Conservation (phyloP, 495 filamentous ascomycete species). For the Xylaria scruposa region DNA sequence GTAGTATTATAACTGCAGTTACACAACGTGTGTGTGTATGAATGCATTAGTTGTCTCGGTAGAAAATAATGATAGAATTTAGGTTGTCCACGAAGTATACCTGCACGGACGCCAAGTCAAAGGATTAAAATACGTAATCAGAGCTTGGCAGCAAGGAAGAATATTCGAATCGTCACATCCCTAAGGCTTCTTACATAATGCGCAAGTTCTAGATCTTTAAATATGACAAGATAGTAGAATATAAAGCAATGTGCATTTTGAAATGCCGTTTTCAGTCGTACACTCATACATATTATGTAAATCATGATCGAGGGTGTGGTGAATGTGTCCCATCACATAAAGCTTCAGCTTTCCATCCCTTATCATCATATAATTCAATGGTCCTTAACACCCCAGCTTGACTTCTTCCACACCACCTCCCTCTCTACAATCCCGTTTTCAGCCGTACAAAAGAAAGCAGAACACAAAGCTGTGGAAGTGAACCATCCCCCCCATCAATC, state of each 20-base stretch:
- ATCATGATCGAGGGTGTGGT: not conserved
- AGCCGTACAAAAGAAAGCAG: not conserved
- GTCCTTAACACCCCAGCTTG: not conserved
- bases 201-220: no score
- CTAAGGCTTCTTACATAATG: no score
- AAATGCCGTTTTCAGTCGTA: slow-evolving; percentile 20
- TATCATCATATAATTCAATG: not conserved
- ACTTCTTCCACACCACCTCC: not conserved
- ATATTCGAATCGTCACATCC: no score
- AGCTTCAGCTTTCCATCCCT: not conserved
- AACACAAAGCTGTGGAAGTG: not conserved
- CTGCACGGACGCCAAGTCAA: not conserved
- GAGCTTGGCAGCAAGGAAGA: no score
- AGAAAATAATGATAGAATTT: not conserved
- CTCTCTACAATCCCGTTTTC: not conserved
- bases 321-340: slow-evolving; percentile 15
- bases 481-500: not conserved
- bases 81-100: not conserved
- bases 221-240: not conserved
- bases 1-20: not conserved
- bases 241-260: not conserved
- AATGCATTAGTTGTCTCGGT: not conserved
- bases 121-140: not conserved
- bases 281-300: slow-evolving; percentile 27
- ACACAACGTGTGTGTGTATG: not conserved